Base-by-base conservation (phyloP, 2,329 filamentous ascomycete species). In the Aspergillus nomiae region DNA sequence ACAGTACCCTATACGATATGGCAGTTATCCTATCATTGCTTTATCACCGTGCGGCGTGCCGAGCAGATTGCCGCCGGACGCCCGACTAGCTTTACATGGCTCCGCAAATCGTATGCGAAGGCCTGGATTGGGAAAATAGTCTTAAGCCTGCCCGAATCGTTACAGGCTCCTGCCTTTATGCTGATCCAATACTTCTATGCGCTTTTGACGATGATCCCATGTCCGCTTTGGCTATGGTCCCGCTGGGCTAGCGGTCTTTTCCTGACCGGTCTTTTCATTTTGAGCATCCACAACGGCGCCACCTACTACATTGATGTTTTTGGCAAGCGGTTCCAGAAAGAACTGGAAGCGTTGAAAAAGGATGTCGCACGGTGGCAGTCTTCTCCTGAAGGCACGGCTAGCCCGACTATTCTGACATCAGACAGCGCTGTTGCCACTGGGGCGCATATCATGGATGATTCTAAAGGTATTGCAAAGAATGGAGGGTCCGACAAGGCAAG, bases 221-320 rank as follows among this genome's bases (percentile, higher is more conserved):
- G 94, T 69, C 93, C 94, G 0, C 72, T 99, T 9, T 99, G 95
- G 94, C 97, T 99, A 79, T 91, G 91, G 83, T 95, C 89, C 74
- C 88, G 90, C 51, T 92, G 89, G 85, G 89, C 92, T 0, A 95
- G 91, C 46, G 88, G 89, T 2, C 69, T 77, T 0, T 99, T 97
- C 79, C 83, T 99, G 53, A 83, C 90, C 60, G 80, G 87, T 2
- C 89, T 99, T n/a, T 98, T 99, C 74, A 84, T 88, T 50, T 97
- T 94, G 93, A 96, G 92, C 70, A 90, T 97, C 61, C 96, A 97
- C 82, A 99, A 99, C 71, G 95, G 95, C 36, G 92, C 95, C 21
- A 98, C 94, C 0, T 99, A 91, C 78, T 99, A 99, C 79, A 98
- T 99, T 73, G 95, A 99, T 71, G 92, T 98, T 1, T 99, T 98